phyloP scores from a whole-genome alignment of 306 rosid species.

The Begonia fuchsioides region DNA sequence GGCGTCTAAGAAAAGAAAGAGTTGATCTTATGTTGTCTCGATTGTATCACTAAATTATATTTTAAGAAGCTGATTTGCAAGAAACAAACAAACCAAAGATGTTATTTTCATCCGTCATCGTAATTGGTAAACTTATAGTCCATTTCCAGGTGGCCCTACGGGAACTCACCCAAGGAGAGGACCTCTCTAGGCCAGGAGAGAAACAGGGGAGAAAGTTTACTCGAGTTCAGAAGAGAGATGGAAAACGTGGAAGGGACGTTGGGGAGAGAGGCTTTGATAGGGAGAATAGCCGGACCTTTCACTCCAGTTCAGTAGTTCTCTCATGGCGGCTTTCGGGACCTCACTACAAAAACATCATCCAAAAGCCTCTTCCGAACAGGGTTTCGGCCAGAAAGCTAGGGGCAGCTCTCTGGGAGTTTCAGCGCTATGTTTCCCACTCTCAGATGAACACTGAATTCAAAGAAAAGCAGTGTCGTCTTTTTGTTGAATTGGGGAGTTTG shows the following conservation, averaged over 20 bases:
- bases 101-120: too few relatives aligned
- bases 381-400: slow-evolving; percentile 61
- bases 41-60: too few relatives aligned
- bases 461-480: slow-evolving; percentile 21
- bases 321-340: slow-evolving; percentile 28
- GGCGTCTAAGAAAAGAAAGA: too few relatives aligned
- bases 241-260: not conserved
- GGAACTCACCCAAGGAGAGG: too few relatives aligned
- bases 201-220: not conserved
- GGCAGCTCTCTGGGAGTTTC: slow-evolving; percentile 55
- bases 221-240: too few relatives aligned
- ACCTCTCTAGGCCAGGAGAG: not conserved
- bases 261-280: slow-evolving; percentile 34
- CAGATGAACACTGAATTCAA: slow-evolving; percentile 46
- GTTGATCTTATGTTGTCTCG: too few relatives aligned
- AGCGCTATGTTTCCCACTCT: slow-evolving; percentile 23
- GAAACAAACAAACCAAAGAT: too few relatives aligned
- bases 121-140: too few relatives aligned
- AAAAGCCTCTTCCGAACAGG: not conserved
- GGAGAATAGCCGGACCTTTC: slow-evolving; percentile 42
- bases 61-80: too few relatives aligned
- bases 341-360: slow-evolving; percentile 19
- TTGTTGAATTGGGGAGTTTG: too few relatives aligned
- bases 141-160: too few relatives aligned
- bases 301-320: slow-evolving; percentile 68